Evolutionary conservation across 1,284 basidiomycete genomes (phyloP), one percentile per base, ranked within the genome.

Genomic region (Ceratobasidium sp.): DNA sequence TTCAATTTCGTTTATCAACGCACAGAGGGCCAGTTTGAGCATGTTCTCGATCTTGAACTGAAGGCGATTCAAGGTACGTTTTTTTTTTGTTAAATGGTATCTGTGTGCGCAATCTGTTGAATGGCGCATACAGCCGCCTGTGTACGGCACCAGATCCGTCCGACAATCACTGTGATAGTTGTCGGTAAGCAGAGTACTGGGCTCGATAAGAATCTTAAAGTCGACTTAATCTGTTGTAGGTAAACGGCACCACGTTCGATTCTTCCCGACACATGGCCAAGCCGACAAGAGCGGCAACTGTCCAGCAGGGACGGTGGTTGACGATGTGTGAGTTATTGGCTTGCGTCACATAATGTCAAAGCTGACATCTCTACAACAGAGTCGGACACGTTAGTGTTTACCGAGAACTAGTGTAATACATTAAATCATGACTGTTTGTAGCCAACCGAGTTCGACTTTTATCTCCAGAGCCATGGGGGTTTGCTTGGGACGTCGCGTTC

Each of bases 401-500:
- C 92, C 0, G n/a, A n/a, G n/a, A 88, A 17, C 11, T 20, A 31
- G n/a, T 60, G 8, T 3, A 28, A 23, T 2, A 11, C 11, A 33
- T 63, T 37, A 13, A 31, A 28, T 35, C 37, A 58, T 47, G 13
- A 75, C 51, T 33, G 31, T 20, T 31, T 20, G 28, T 37, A 77
- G 68, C 45, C 78, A 33, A 75, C 76, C 89, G 92, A 94, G 80
- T 92, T 92, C 69, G 94, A 95, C 80, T 95, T 92, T 82, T 95
- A 94, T 80, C 85, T 94, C 0, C 90, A 92, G 81, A 90, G 89
- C 75, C 94, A 95, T 78, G 92, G 89, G 51, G 92, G 90, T 8
- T 71, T 82, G 1, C 79, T 83, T 31, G 83, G 83, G 11, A 83
- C 83, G 6, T 77, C 77, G n/a, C 78, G 78, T 35, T 71, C 78